Conservation (phyloP, 352 stramenopile species). For the Phytophthora pistaciae region DNA sequence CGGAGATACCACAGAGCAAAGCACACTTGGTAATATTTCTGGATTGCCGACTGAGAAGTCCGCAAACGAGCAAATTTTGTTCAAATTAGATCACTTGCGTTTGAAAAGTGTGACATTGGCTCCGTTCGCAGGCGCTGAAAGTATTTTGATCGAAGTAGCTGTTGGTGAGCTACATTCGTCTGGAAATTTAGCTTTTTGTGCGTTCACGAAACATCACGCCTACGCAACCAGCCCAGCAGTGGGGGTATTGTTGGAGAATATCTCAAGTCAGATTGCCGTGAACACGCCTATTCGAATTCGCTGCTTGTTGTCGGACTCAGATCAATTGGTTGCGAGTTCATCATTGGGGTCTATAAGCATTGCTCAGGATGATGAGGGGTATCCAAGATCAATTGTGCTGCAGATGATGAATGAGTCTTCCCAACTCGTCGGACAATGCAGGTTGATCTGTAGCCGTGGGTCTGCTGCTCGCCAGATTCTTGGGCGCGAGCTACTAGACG, state of each 20-base stretch:
- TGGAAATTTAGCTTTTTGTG: slow-evolving; percentile 40
- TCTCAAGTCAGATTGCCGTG: slow-evolving; percentile 3
- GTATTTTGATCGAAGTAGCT: slow-evolving; percentile 46
- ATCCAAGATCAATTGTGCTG: slow-evolving; percentile 24
- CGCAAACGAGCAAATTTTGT: slow-evolving; percentile 7
- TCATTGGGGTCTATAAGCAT: slow-evolving; percentile 1
- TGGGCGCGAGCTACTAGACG: slow-evolving; percentile 7
- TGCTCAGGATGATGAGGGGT: slow-evolving; percentile 14
- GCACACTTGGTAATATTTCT: background rate
- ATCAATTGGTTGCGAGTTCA: slow-evolving; percentile 25
- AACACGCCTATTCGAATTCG: slow-evolving; percentile 22
- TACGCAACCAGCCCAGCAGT: slow-evolving; percentile 40
- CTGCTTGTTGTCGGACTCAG: slow-evolving; percentile 33
- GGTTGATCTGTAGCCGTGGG: slow-evolving; percentile 14
- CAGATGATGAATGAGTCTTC: slow-evolving; percentile 24
- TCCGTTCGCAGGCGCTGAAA: slow-evolving; percentile 45
- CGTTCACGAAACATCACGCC: slow-evolving; percentile 47
- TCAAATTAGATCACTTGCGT: slow-evolving; percentile 47
- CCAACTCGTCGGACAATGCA: slow-evolving; percentile 25
- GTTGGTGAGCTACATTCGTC: slow-evolving; percentile 28
- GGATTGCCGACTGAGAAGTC: background rate
- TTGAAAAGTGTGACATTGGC: slow-evolving; percentile 35
- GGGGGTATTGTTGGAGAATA: slow-evolving; percentile 1
- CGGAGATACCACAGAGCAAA: background rate
- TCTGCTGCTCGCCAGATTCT: slow-evolving; percentile 3